A percentile compares a stretch with the other conserved stretches of the same genome.
Conservation (phyloP, 192 early-diverging fungal genomes). For the Entomortierella lignicola region DNA sequence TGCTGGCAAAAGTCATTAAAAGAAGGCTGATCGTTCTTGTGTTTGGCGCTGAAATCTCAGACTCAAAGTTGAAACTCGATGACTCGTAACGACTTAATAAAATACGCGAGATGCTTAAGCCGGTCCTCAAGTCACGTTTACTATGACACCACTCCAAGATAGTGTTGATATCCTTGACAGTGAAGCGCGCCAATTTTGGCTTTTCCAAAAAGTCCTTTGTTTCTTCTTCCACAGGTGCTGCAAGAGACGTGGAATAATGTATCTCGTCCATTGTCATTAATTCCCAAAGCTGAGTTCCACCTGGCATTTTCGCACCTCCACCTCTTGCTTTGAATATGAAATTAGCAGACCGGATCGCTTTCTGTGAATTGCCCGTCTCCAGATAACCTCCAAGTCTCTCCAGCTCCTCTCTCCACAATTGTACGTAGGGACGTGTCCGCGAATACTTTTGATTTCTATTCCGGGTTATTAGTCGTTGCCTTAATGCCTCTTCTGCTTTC, state of each 20-base stretch:
- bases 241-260: constrained; percentile 5
- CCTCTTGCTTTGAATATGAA: background rate
- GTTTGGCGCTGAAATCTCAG: constrained; percentile 11
- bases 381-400: background rate
- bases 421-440: constrained; percentile 2
- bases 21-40: constrained; percentile 23
- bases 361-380: background rate
- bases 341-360: constrained; percentile 22
- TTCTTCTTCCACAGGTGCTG: too few species aligned
- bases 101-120: constrained; percentile 7
- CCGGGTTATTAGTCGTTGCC: background rate
- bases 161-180: constrained; percentile 26
- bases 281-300: constrained; percentile 5
- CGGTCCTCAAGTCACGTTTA: constrained; percentile 16
- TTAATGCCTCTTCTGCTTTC: background rate
- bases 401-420: background rate
- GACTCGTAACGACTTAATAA: constrained; percentile 24
- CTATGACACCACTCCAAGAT: constrained; percentile 21
- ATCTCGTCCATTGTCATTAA: constrained; percentile 8
- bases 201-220: background rate
- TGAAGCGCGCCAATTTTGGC: background rate
- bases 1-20: background rate
- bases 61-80: constrained; percentile 10
- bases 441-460: background rate
- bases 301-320: constrained; percentile 14